These are phyloP conservation scores for Pseudonectria buxi DNA, from an alignment of 2,329 filamentous ascomycete species.

Conservation along the genomic window DNA sequence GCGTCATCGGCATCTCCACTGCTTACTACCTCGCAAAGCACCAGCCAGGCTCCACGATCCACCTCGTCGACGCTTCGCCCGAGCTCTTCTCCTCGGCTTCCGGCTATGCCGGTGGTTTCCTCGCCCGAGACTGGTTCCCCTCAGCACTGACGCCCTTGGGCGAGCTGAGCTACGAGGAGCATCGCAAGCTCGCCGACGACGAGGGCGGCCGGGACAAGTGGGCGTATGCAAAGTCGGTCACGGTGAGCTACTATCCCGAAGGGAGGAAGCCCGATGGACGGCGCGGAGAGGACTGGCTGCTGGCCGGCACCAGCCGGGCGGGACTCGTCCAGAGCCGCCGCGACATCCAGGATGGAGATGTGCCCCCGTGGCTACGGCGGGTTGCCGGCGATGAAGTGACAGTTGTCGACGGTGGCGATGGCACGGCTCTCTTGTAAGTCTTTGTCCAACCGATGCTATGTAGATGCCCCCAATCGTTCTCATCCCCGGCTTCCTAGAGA, in stretches of 20 bases:
- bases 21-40: constrained; percentile 63
- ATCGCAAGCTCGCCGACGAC: constrained; percentile 54
- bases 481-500: constrained; percentile 39
- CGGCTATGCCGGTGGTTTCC: constrained; percentile 66
- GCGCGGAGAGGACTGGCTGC: constrained; percentile 58
- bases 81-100: constrained; percentile 67
- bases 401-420: constrained; percentile 53
- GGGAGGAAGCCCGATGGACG: constrained; percentile 29
- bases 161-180: constrained; percentile 61
- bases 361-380: constrained; percentile 27
- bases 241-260: constrained; percentile 43
- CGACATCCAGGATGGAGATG: constrained; percentile 25
- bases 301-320: constrained; percentile 56
- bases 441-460: background rate
- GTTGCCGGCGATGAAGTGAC: constrained; percentile 50
- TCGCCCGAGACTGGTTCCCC: constrained; percentile 67
- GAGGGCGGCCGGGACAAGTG: constrained; percentile 49
- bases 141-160: constrained; percentile 52
- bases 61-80: constrained; percentile 40
- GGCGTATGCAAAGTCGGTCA: constrained; percentile 48
- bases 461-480: background rate
- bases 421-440: constrained; percentile 58
- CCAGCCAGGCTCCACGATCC: constrained; percentile 35
- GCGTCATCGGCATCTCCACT: constrained; percentile 63
- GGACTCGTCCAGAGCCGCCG: constrained; percentile 34